A percentile compares a stretch with the other conserved stretches of the same genome.
phyloP scores from a whole-genome alignment of 306 rosid species.

The Arachis stenosperma region DNA sequence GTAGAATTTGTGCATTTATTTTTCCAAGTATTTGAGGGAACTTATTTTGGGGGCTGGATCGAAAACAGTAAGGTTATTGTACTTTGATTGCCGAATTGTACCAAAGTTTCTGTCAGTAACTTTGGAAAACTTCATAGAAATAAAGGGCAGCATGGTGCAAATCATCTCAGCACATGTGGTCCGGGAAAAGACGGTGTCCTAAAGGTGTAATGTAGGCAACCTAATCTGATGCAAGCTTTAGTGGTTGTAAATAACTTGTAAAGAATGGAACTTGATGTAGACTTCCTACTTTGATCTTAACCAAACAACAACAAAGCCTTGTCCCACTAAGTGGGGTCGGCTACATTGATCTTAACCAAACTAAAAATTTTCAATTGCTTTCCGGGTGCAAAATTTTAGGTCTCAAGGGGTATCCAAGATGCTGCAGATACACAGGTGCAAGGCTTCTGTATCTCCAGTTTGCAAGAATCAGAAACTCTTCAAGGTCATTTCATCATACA shows the following conservation, averaged over 20 bases:
- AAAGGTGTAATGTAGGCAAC: too few relatives aligned
- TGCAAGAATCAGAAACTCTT: constrained; percentile 46
- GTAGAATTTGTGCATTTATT: constrained; percentile 26
- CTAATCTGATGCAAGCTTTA: too few relatives aligned
- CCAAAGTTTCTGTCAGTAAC: constrained; percentile 15
- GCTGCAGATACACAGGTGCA: constrained; percentile 50
- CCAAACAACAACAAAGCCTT: neutral
- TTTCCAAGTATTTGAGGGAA: constrained; percentile 9
- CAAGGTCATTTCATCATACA: constrained; percentile 56
- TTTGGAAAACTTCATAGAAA: constrained; percentile 6
- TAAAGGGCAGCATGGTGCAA: too few relatives aligned
- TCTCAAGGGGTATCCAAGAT: constrained; percentile 58
- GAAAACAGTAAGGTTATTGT: neutral
- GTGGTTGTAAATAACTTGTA: neutral
- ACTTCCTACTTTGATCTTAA: neutral
- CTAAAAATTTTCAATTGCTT: constrained; percentile 10
- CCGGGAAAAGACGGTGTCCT: too few relatives aligned
- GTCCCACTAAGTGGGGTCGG: too few relatives aligned
- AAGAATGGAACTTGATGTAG: constrained; percentile 11
- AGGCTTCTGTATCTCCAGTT: constrained; percentile 42
- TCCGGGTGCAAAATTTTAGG: constrained; percentile 51
- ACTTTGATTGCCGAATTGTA: constrained; percentile 1
- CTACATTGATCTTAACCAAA: neutral
- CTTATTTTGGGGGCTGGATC: constrained; percentile 3
- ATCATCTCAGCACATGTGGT: too few relatives aligned